Conservation (phyloP, 345 rosid genomes). For the Brassica rapa region DNA sequence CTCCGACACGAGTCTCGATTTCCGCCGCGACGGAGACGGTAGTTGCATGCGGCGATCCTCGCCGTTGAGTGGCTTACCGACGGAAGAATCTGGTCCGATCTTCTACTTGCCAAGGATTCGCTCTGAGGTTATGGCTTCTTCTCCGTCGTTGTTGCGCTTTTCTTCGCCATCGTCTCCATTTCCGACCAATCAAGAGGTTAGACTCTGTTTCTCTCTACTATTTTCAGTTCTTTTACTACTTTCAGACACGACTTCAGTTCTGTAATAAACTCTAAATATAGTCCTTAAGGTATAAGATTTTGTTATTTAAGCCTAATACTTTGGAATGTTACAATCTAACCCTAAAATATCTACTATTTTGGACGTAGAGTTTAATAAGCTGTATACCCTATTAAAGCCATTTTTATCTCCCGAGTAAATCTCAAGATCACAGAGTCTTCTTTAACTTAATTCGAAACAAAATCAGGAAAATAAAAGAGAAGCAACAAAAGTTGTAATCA, state of each 20-base stretch:
- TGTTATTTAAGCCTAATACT: neutral
- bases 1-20: slow-evolving; percentile 57
- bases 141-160: slow-evolving; percentile 30
- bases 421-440: neutral
- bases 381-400: neutral
- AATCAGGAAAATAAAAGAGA: slow-evolving; percentile 32
- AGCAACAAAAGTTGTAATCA: slow-evolving; percentile 71
- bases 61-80: slow-evolving; percentile 15
- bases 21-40: slow-evolving; percentile 28
- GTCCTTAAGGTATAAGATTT: neutral
- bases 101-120: slow-evolving; percentile 46
- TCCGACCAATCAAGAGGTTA: slow-evolving; percentile 51
- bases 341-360: neutral
- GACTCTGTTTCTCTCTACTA: slow-evolving; percentile 19
- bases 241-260: neutral
- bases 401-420: neutral
- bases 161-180: slow-evolving; percentile 50
- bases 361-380: neutral
- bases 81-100: slow-evolving; percentile 13
- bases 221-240: neutral
- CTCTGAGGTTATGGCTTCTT: slow-evolving; percentile 47
- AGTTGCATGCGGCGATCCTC: slow-evolving; percentile 16
- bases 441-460: neutral
- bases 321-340: neutral
- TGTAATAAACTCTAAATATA: neutral